These are phyloP conservation scores for Sporothrix brasiliensis DNA, from an alignment of 2,329 filamentous ascomycete genomes.

Conservation along the genomic window DNA sequence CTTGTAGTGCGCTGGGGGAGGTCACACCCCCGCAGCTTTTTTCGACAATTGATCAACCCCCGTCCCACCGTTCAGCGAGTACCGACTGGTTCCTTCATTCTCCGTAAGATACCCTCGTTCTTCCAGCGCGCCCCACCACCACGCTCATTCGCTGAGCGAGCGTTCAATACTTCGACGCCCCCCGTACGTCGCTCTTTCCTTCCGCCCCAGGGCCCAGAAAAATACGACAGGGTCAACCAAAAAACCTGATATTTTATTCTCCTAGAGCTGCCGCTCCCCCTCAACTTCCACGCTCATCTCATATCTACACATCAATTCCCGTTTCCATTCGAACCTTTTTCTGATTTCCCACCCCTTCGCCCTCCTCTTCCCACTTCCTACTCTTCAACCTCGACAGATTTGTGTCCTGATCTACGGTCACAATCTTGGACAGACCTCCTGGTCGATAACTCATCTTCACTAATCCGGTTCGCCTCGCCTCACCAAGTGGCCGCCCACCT, in stretches of 20 bases:
- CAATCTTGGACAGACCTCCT: slow-evolving; percentile 24
- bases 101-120: not conserved
- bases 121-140: not conserved
- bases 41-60: slow-evolving; percentile 25
- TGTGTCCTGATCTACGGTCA: slow-evolving; percentile 22
- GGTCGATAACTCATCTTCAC: slow-evolving; percentile 12
- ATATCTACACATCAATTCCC: slow-evolving; percentile 32
- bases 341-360: slow-evolving; percentile 13
- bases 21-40: slow-evolving; percentile 25
- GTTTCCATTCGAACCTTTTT: slow-evolving; percentile 26
- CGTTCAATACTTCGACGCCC: not conserved
- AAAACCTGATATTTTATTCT: slow-evolving; percentile 30
- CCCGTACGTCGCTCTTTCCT: slow-evolving; percentile 20
- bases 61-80: slow-evolving; percentile 19
- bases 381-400: not conserved
- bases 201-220: slow-evolving; percentile 23
- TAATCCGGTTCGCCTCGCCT: slow-evolving; percentile 13
- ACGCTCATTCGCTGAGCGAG: slow-evolving; percentile 10
- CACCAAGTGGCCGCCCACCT: not conserved
- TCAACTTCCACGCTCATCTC: slow-evolving; percentile 15
- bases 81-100: slow-evolving; percentile 14
- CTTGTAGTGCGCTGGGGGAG: not conserved
- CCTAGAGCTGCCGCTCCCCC: slow-evolving; percentile 17
- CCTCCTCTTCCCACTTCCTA: slow-evolving; percentile 10
- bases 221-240: slow-evolving; percentile 27